Base-by-base conservation (phyloP, 2,329 filamentous ascomycete genomes). In the Colletotrichum australisinense region DNA sequence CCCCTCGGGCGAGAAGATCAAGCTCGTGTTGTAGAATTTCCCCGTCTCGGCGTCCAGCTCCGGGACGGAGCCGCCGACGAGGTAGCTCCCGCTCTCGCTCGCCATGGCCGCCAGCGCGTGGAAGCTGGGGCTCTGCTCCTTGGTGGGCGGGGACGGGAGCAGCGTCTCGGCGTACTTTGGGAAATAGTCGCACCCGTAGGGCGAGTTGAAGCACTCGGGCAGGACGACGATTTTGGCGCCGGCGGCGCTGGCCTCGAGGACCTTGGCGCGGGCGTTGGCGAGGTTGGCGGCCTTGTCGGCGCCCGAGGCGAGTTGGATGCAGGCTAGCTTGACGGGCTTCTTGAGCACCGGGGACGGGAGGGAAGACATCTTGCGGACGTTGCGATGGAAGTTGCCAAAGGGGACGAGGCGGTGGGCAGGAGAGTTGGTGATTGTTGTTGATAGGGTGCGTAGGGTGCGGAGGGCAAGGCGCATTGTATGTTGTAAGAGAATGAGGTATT, bases 201-300 rank as follows among this genome's bases (percentile, higher is more conserved):
- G 97, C 55, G 94, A 97, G 87, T 99, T 99, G 91, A 99, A 99
- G 88, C 97, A 99, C 86, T 99, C 97, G 46, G 97, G 97, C 22
- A 99, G 90, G 42, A 98, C 95, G 76, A 98, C 92, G 73, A 99
- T 91, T 70, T 93, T 91, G 73, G 96, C 95, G 77, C 96, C 96
- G 4, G 86, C 86, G 30, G 86, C 83, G 28, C 95, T 93, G 5
- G 97, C 96, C 82, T 95, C 92, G 75, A 95, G 89, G 72, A 98
- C 95, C 81, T 97, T 95, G 56, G 88, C 87, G 70, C 94, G 93
- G 14, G 97, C 96, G 81, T 93, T 93, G 26, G 88, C 81, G 75
- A 99, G 94, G 84, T 99, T 99, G 76, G 89, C 89, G 12, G 91
- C 81, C 86, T 99, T 99, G 86, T 98, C 94, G 76, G 93, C 84